phyloP scores from a whole-genome alignment of 768 basidiomycete genomes.

The Rhodocollybia butyracea region DNA sequence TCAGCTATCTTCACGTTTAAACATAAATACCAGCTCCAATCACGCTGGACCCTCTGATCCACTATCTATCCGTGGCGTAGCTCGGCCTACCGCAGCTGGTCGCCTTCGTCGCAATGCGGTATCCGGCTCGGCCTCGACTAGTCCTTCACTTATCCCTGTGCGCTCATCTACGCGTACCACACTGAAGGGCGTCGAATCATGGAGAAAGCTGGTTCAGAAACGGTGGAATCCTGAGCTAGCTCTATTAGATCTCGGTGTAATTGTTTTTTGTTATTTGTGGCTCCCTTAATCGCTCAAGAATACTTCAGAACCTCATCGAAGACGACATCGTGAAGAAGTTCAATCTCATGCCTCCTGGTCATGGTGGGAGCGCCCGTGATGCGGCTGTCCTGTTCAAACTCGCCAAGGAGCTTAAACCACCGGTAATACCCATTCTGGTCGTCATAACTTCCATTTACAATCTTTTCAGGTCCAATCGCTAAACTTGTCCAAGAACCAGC shows the following conservation, averaged over 20 bases:
- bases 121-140: conserved; percentile 17
- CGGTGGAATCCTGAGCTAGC: conserved; percentile 68
- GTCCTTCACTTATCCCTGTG: conserved; percentile 3
- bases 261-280: conserved; percentile 8
- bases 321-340: conserved; percentile 76
- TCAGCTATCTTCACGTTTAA: conserved; percentile 40
- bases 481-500: conserved; percentile 77
- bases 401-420: conserved; percentile 73
- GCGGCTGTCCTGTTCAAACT: conserved; percentile 88
- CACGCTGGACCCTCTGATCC: conserved; percentile 46
- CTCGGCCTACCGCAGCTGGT: conserved; percentile 45
- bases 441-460: conserved; percentile 5
- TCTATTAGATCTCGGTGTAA: conserved; percentile 82
- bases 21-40: conserved; percentile 19
- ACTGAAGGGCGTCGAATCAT: conserved; percentile 48
- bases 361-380: conserved; percentile 59
- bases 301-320: conserved; percentile 64
- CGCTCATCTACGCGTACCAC: conserved; percentile 1
- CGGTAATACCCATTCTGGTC: conserved; percentile 38
- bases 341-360: conserved; percentile 69
- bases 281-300: conserved; percentile 16
- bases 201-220: conserved; percentile 70
- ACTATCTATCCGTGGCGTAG: conserved; percentile 65
- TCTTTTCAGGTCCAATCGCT: conserved; percentile 66
- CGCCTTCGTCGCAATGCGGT: conserved; percentile 62